Conservation (phyloP, 1,284 basidiomycete species). For the Cutaneotrichosporon curvatum region DNA sequence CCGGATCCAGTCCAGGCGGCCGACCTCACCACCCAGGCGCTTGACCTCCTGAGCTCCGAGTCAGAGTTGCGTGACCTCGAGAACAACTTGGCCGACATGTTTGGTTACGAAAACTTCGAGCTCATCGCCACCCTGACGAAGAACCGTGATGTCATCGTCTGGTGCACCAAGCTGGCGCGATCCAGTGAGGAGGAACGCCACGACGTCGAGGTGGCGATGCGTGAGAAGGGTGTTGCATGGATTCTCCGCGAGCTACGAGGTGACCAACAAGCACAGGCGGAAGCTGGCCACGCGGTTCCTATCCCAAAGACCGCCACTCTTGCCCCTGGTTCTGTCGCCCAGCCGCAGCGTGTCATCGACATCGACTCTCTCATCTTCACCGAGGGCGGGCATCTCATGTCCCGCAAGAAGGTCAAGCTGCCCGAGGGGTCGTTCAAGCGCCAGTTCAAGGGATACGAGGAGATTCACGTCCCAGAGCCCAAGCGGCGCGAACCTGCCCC, state of each 20-base stretch:
- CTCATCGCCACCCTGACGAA: slow-evolving; percentile 86
- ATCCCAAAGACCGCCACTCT: slow-evolving; percentile 79
- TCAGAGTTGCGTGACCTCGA: slow-evolving; percentile 88
- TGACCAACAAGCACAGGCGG: slow-evolving; percentile 53
- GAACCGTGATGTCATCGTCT: slow-evolving; percentile 92
- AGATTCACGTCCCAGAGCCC: slow-evolving; percentile 94
- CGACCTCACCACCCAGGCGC: slow-evolving; percentile 79
- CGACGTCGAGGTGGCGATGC: slow-evolving; percentile 95
- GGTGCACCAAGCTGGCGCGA: slow-evolving; percentile 94
- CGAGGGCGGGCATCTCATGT: slow-evolving; percentile 94
- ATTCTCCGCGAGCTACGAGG: slow-evolving; percentile 82
- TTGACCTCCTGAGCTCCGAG: slow-evolving; percentile 83
- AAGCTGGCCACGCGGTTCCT: slow-evolving; percentile 49
- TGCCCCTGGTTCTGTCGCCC: slow-evolving; percentile 76
- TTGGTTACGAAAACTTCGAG: slow-evolving; percentile 87
- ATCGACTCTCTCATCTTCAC: slow-evolving; percentile 92
- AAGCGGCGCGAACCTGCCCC: slow-evolving; percentile 62
- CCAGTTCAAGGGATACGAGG: slow-evolving; percentile 92
- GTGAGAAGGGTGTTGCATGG: slow-evolving; percentile 94
- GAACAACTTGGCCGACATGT: slow-evolving; percentile 94
- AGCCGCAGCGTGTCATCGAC: slow-evolving; percentile 81
- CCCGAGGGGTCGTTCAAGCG: slow-evolving; percentile 98
- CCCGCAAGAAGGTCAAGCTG: slow-evolving; percentile 95
- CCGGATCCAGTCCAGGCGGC: slow-evolving; percentile 90
- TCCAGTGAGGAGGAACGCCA: slow-evolving; percentile 83